Conservation (phyloP, 306 rosid genomes). For the Castanopsis chinensis region DNA sequence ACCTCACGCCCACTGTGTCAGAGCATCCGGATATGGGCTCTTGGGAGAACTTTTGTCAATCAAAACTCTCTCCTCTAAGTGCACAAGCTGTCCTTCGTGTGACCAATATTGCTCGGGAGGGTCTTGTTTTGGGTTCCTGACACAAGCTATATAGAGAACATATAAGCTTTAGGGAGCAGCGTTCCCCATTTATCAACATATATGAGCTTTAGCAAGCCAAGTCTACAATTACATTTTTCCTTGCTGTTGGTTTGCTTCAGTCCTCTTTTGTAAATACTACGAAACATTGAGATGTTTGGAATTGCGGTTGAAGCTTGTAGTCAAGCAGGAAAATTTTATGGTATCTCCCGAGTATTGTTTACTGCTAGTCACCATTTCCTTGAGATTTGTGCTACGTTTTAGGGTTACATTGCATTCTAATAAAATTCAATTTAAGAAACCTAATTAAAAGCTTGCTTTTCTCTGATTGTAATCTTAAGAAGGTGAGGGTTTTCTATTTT, state of each 20-base stretch:
- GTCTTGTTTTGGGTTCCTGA: constrained; percentile 69
- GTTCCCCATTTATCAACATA: constrained; percentile 17
- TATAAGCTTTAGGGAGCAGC: constrained; percentile 17
- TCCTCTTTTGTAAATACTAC: constrained; percentile 63
- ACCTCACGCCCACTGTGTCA: constrained; percentile 37
- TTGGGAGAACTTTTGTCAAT: constrained; percentile 89
- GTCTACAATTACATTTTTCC: constrained; percentile 32
- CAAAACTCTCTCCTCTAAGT: constrained; percentile 83
- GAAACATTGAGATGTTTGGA: constrained; percentile 50
- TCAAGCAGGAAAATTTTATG: constrained; percentile 42
- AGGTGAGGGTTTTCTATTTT: neutral
- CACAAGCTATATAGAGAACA: constrained; percentile 20
- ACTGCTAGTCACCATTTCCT: neutral
- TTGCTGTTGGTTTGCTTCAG: constrained; percentile 45
- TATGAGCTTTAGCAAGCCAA: constrained; percentile 36
- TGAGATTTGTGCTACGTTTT: neutral
- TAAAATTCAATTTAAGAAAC: neutral
- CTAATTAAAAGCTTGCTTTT: neutral
- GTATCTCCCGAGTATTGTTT: constrained; percentile 2
- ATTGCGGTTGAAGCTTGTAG: constrained; percentile 47
- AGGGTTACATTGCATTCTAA: neutral
- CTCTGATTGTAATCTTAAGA: neutral
- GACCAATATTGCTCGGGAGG: constrained; percentile 68
- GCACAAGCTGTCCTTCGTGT: constrained; percentile 98
- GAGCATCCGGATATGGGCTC: constrained; percentile 52